Evolutionary conservation across 1,284 basidiomycete genomes (phyloP).

Genomic region (Ganoderma meredithae): DNA sequence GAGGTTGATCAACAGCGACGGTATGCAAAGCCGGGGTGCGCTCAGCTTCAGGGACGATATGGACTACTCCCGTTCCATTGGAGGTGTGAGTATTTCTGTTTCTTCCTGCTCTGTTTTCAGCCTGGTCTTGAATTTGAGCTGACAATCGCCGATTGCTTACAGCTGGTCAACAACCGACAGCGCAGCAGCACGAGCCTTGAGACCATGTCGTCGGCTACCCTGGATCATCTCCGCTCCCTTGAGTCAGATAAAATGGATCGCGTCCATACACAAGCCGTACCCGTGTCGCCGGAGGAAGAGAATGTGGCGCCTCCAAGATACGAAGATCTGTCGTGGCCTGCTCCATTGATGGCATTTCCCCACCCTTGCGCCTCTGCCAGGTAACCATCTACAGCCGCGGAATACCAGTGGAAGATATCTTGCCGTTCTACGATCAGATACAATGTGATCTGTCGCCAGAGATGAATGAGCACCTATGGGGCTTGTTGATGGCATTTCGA

Average conservation of each 20-base stretch:
- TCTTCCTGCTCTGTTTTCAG: background rate
- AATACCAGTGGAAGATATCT: background rate
- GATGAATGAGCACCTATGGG: too few relatives aligned
- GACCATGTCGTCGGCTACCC: slow-evolving; percentile 34
- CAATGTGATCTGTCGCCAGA: too few relatives aligned
- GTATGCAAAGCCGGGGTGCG: slow-evolving; percentile 44
- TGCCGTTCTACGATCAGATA: too few relatives aligned
- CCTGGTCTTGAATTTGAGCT: slow-evolving; percentile 6
- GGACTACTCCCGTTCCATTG: slow-evolving; percentile 53
- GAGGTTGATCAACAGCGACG: slow-evolving; percentile 31
- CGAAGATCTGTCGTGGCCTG: background rate
- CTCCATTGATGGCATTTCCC: background rate
- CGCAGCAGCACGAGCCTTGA: slow-evolving; percentile 49
- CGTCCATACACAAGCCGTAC: background rate
- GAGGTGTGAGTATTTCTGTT: slow-evolving; percentile 44
- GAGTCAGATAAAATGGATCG: slow-evolving; percentile 21
- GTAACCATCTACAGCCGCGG: background rate
- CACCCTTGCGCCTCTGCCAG: background rate
- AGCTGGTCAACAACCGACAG: slow-evolving; percentile 49
- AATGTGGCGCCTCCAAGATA: background rate
- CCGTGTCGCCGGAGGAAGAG: background rate
- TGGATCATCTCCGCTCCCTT: slow-evolving; percentile 19
- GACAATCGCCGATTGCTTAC: slow-evolving; percentile 12
- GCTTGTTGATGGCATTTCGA: too few relatives aligned
- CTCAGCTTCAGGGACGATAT: slow-evolving; percentile 51